Base-by-base conservation (phyloP, 768 basidiomycete genomes). In the Clavulina sp. region DNA sequence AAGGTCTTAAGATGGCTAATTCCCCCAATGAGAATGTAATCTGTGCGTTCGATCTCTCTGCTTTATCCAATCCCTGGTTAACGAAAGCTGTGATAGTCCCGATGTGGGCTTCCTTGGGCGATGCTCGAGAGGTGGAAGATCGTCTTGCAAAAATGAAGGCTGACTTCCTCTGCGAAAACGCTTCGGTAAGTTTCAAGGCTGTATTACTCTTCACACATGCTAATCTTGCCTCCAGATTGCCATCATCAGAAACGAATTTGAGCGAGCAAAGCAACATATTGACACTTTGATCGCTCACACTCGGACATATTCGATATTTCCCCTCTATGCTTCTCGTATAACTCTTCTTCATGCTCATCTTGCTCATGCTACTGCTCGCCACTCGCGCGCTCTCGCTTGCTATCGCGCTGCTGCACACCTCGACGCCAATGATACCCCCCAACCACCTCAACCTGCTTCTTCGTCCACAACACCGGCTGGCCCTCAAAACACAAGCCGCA, bases 271-370 rank as follows among this genome's bases (percentile, higher is more conserved):
- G 58, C 55, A 69, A 69, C 66, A 69, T 24, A 68, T 80, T 1
- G 60, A 68, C 51, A 58, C 62, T 1, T 62, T 81, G 2, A 75
- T 81, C 38, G 73, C 82, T 1, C 78, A 81, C 57, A 70, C 75
- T 3, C 76, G 81, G 5, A 76, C 74, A 0, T 61, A 73, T 49
- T 60, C 63, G n/a, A 64, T 83, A 34, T 87, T 81, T 57, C 53
- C 60, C 29, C 48, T 62, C 0, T 84, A 78, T 58, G 68, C 76
- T 1, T 71, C 78, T 0, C 75, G 80, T 3, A 75, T 84, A 7
- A 71, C 79, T 4, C 68, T 86, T 4, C 72, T 79, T 52, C 73
- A 82, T 49, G 84, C 77, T 0, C 81, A 87, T 54, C 73, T 86
- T 28, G 78, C 81, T 3, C 84, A 87, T 60, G 75, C 81, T 1